Evolutionary conservation across 2,329 filamentous ascomycete species (phyloP).

Genomic region (Colletotrichum salicis): DNA sequence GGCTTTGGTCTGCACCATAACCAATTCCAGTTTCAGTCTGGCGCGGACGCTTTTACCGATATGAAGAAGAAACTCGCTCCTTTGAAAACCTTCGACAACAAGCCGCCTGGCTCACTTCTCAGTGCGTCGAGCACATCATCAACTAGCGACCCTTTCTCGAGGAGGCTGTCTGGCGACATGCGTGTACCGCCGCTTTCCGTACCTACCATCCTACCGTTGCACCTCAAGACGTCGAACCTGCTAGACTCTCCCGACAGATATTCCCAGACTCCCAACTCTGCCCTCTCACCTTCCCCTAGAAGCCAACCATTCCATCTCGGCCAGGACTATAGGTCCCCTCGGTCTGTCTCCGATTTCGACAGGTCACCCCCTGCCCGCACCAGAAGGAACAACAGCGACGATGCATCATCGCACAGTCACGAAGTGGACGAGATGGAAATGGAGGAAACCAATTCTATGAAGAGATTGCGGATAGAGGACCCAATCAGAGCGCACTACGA

Average conservation of each 20-base stretch:
- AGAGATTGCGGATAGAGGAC: constrained; percentile 62
- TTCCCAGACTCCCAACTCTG: constrained; percentile 60
- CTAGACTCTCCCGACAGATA: constrained; percentile 57
- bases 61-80: constrained; percentile 68
- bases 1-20: constrained; percentile 63
- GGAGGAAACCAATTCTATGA: constrained; percentile 63
- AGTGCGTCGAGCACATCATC: constrained; percentile 49
- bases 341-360: constrained; percentile 58
- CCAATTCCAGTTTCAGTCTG: constrained; percentile 59
- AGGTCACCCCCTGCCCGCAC: constrained; percentile 57
- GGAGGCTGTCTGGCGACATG: constrained; percentile 50
- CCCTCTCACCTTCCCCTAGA: constrained; percentile 54
- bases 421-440: constrained; percentile 60
- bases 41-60: constrained; percentile 59
- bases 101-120: constrained; percentile 54
- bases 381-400: constrained; percentile 62
- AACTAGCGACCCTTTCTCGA: constrained; percentile 48
- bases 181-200: constrained; percentile 59
- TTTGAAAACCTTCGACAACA: constrained; percentile 55
- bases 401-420: constrained; percentile 59
- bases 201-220: constrained; percentile 47
- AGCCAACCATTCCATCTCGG: constrained; percentile 50
- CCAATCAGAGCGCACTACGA: constrained; percentile 49
- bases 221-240: constrained; percentile 50
- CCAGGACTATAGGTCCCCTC: constrained; percentile 56